Evolutionary conservation across 805 yeast genomes (phyloP), one percentile per base, ranked within the genome.

Genomic region (Candida nonsorbophila): DNA sequence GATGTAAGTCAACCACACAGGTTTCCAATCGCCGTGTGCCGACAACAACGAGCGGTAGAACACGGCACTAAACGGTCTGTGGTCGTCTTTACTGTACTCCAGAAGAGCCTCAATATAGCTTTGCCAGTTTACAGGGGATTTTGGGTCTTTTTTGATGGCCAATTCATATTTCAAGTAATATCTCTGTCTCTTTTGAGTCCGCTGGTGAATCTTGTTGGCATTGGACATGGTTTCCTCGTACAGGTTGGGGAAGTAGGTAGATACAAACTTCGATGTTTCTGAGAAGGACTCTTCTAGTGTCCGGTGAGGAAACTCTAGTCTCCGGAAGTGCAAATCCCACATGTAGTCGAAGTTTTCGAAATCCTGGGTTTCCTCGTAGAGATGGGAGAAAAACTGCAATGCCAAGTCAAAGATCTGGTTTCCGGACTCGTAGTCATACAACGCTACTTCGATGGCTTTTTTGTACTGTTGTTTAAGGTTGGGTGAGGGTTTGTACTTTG

Each of bases 301-400:
- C 1, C 41, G 32, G 44, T 71, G 77, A 0, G 77, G 77, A 7
- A 43, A 37, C 2, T 40, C 22, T 4, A 75, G 42, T 22, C 72
- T 45, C 16, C 50, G 40, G 4, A 54, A 28, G 43, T 57, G 51
- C 4, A 55, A 26, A 6, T 33, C 36, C 22, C 49, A 42, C 4
- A 53, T 20, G 11, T 25, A 26, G 10, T 47, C 46, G 20, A 51
- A 37, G n/a, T 39, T 30, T 1, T 35, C 42, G 27, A 34, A 34
- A 7, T 27, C 25, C 6, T 28, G 23, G 1, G 38, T 10, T 4
- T 29, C 29, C 8, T 28, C 34, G 16, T 27, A 29, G 1, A 16
- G 11, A 1, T 33, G 14, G 10, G 32, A 27, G 22, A 33, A 39
- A 20, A 30, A 40, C 14, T 10, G 10, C 14, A 16, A 40, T 5